phyloP scores from a whole-genome alignment of 2,329 filamentous ascomycete genomes.

The Mycosphaerella arachidis region DNA sequence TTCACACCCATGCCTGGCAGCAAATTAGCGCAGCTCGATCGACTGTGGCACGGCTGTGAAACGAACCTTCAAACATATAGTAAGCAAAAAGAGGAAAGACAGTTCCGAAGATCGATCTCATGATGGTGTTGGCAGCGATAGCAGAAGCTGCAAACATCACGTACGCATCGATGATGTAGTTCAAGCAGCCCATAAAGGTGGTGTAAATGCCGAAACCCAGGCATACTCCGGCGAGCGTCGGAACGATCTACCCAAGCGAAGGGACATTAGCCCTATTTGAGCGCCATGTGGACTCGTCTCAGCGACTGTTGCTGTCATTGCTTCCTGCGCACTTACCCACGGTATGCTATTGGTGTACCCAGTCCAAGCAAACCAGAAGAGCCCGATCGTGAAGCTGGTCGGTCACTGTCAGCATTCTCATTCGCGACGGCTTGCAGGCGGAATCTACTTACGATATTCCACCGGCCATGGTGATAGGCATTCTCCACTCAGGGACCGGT shows the following conservation, averaged over 20 bases:
- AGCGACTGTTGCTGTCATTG: neutral
- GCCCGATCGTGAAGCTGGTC: constrained; percentile 20
- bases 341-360: constrained; percentile 7
- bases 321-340: neutral
- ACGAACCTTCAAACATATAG: constrained; percentile 31
- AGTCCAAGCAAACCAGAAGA: constrained; percentile 36
- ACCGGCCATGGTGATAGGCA: constrained; percentile 47
- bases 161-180: constrained; percentile 58
- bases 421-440: no score
- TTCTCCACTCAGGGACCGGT: constrained; percentile 43
- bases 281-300: no score
- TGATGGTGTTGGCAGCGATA: constrained; percentile 54
- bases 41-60: neutral
- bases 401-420: no score
- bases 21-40: neutral
- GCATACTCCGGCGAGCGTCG: constrained; percentile 45
- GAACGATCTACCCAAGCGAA: constrained; percentile 39
- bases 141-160: constrained; percentile 48
- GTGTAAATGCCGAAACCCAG: constrained; percentile 55
- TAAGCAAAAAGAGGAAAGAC: constrained; percentile 52
- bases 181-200: constrained; percentile 55
- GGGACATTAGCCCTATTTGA: constrained; percentile 26
- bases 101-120: constrained; percentile 48
- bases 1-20: constrained; percentile 45
- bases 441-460: constrained; percentile 35